These are phyloP conservation scores for Elsinoe australis DNA, from an alignment of 2,329 filamentous ascomycete genomes.

Conservation along the genomic window DNA sequence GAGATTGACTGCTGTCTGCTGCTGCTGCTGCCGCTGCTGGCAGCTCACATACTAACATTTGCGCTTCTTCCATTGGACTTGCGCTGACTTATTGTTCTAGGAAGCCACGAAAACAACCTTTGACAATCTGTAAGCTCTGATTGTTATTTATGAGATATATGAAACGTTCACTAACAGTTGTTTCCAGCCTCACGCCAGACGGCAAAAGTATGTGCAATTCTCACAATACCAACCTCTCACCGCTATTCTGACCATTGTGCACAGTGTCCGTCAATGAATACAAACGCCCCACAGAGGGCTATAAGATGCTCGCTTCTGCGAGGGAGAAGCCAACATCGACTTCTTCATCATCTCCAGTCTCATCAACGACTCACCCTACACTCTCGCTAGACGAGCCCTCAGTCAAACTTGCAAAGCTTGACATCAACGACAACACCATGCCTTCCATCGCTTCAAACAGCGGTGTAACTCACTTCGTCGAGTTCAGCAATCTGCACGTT, in stretches of 20 bases:
- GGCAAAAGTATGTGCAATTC: background rate
- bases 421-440: background rate
- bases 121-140: no score
- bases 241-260: background rate
- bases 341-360: background rate
- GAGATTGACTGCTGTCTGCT: background rate
- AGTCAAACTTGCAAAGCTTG: background rate
- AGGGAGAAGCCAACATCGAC: background rate
- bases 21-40: background rate
- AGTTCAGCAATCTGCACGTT: background rate
- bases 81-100: no score
- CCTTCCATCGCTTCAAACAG: background rate
- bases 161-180: conserved; percentile 1
- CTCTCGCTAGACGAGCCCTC: conserved; percentile 2
- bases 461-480: conserved; percentile 3
- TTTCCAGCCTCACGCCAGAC: background rate
- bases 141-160: no score
- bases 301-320: background rate
- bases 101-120: no score
- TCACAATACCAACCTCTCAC: background rate
- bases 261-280: conserved; percentile 4
- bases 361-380: background rate
- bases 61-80: no score
- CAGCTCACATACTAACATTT: background rate
- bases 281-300: background rate